A percentile compares a stretch with the other conserved stretches of the same genome.
Conservation (phyloP, 2,329 filamentous ascomycete genomes). For the Aureobasidium melanogenum region DNA sequence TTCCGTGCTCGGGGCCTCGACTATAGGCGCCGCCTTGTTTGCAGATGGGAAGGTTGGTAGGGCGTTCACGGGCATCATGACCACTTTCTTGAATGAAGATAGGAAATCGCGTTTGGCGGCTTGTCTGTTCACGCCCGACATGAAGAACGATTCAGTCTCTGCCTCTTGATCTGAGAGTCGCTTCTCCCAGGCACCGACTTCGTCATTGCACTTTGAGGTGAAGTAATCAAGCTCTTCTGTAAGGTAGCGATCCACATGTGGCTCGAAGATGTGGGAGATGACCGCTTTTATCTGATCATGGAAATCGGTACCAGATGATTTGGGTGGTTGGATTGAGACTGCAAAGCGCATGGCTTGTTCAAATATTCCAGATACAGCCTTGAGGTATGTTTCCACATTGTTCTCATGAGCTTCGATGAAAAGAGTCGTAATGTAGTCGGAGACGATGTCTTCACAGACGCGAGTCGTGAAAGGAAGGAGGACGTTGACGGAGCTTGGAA, state of each 20-base stretch:
- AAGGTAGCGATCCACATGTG: constrained; percentile 86
- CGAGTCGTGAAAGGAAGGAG: constrained; percentile 74
- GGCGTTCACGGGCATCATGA: constrained; percentile 97
- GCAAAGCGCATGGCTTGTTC: constrained; percentile 76
- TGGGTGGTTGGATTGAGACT: constrained; percentile 59
- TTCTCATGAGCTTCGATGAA: constrained; percentile 79
- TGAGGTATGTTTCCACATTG: constrained; percentile 69
- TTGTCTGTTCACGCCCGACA: constrained; percentile 89
- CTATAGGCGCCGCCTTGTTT: constrained; percentile 24
- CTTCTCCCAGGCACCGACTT: constrained; percentile 83
- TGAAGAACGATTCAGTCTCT: constrained; percentile 84
- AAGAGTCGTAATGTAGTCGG: constrained; percentile 75
- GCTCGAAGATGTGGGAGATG: constrained; percentile 70
- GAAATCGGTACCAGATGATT: constrained; percentile 52
- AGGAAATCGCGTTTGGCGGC: constrained; percentile 95
- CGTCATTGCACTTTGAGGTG: constrained; percentile 61
- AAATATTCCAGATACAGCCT: constrained; percentile 78
- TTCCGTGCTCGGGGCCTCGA: constrained; percentile 19
- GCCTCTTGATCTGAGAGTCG: constrained; percentile 86
- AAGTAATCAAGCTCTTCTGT: constrained; percentile 87
- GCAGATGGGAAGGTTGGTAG: constrained; percentile 58
- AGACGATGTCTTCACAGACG: constrained; percentile 69
- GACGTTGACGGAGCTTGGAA: constrained; percentile 61
- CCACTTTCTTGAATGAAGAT: constrained; percentile 93
- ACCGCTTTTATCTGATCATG: constrained; percentile 57